phyloP scores from a whole-genome alignment of 1,284 basidiomycete genomes.

The Coniophora puteana region DNA sequence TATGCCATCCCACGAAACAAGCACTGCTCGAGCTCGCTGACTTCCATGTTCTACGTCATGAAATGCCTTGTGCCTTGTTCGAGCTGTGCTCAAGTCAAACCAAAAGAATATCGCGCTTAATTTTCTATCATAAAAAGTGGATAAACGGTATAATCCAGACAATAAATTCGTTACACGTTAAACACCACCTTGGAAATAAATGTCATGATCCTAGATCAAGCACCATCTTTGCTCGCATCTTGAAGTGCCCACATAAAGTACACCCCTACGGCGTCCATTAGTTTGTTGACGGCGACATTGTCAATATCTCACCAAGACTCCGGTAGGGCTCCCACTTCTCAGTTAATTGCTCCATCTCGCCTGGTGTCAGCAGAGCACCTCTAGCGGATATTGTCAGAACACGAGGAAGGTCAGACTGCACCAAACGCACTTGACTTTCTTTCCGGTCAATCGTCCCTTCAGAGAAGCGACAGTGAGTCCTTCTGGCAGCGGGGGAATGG shows the following conservation, averaged over 20 bases:
- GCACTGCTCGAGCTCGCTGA: too few species aligned
- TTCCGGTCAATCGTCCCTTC: slow-evolving; percentile 66
- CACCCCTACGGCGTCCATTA: slow-evolving; percentile 33
- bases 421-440: slow-evolving; percentile 73
- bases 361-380: slow-evolving; percentile 73
- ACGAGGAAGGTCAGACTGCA: neutral
- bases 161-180: too few species aligned
- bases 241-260: slow-evolving; percentile 64
- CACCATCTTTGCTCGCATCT: slow-evolving; percentile 28
- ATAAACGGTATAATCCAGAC: too few species aligned
- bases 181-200: too few species aligned
- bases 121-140: too few species aligned
- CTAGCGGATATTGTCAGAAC: slow-evolving; percentile 31
- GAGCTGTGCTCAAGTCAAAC: too few species aligned
- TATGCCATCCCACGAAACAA: too few species aligned
- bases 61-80: too few species aligned
- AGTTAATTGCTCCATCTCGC: slow-evolving; percentile 81
- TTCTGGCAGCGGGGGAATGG: slow-evolving; percentile 45
- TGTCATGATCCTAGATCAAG: neutral
- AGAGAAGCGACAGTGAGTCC: slow-evolving; percentile 60
- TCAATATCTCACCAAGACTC: slow-evolving; percentile 54
- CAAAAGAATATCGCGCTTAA: too few species aligned
- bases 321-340: slow-evolving; percentile 78
- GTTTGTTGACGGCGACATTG: neutral
- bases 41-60: too few species aligned